Conservation (phyloP, 805 yeast genomes). For the Ogataea nitratoaversa region DNA sequence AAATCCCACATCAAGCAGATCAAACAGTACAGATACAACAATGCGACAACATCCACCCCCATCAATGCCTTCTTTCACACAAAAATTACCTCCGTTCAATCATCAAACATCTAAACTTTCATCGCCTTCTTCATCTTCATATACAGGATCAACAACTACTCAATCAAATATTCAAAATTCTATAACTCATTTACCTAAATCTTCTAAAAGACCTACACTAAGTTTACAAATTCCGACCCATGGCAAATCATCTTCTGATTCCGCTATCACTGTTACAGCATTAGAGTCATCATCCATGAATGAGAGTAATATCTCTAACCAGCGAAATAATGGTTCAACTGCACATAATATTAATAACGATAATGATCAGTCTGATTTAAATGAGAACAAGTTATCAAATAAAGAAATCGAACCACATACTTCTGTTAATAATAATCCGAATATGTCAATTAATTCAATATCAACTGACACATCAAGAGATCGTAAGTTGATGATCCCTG, state of each 20-base stretch:
- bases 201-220: constrained; percentile 49
- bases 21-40: background rate
- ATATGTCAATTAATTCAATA: background rate
- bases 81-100: constrained; percentile 2
- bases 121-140: constrained; percentile 2
- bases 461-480: constrained; percentile 7
- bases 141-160: background rate
- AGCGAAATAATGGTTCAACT: no score
- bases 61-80: constrained; percentile 2
- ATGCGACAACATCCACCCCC: background rate
- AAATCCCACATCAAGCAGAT: background rate
- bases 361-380: background rate
- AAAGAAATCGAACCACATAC: constrained; percentile 2
- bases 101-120: constrained; percentile 3
- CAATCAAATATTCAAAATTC: background rate
- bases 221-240: constrained; percentile 60
- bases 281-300: constrained; percentile 26
- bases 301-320: no score
- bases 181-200: background rate
- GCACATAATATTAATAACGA: no score
- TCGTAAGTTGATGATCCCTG: constrained; percentile 9
- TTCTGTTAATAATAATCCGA: background rate
- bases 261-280: constrained; percentile 45
- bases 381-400: background rate
- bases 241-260: constrained; percentile 29